Conservation (phyloP, 108 stramenopile genomes). For the Fistulifera pelliculosa region DNA sequence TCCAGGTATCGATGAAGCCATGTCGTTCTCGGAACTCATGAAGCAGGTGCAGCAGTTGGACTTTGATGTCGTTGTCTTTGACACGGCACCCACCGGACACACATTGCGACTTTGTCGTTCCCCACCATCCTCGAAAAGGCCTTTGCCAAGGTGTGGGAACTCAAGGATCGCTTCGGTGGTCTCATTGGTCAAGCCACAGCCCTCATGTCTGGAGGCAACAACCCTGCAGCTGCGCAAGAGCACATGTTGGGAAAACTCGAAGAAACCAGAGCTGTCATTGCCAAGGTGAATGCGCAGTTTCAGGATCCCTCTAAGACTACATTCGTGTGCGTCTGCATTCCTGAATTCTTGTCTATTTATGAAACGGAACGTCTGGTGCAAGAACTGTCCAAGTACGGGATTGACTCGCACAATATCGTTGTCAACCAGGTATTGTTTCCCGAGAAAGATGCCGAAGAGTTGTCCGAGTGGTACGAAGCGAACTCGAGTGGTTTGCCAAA, state of each 20-base stretch:
- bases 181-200: constrained; percentile 91
- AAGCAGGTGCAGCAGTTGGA: constrained; percentile 93
- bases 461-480: constrained; percentile 86
- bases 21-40: constrained; percentile 97
- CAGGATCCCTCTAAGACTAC: constrained; percentile 96
- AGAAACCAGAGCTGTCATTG: constrained; percentile 84
- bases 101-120: constrained; percentile 95
- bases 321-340: constrained; percentile 97
- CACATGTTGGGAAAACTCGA: constrained; percentile 84
- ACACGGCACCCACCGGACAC: constrained; percentile 99
- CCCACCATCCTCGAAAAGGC: constrained; percentile 97
- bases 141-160: constrained; percentile 92
- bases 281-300: constrained; percentile 93
- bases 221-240: constrained; percentile 72
- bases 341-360: constrained; percentile 98
- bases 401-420: constrained; percentile 98
- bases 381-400: constrained; percentile 97
- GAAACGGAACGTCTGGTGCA: constrained; percentile 99
- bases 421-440: constrained; percentile 99
- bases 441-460: constrained; percentile 93
- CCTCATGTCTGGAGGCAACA: constrained; percentile 70
- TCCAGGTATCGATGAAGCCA: constrained; percentile 99
- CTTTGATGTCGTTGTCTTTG: constrained; percentile 97
- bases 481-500: constrained; percentile 70
- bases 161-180: constrained; percentile 94